Base-by-base conservation (phyloP, 495 filamentous ascomycete genomes). In the Haplographium delicatum region DNA sequence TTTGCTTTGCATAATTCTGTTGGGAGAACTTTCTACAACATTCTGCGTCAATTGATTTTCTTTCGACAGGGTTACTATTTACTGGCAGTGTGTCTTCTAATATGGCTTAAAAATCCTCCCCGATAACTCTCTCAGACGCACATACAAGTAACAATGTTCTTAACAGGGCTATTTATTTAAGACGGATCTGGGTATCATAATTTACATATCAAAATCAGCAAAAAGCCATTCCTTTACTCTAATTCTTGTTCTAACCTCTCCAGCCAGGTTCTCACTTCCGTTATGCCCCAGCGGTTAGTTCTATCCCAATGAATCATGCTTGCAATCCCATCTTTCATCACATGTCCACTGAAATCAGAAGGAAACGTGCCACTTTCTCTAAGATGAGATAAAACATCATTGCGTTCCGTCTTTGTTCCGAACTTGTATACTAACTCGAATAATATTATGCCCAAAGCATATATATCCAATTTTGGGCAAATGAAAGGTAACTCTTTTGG, bases 381-480 rank as follows among this genome's bases (percentile, higher is more conserved):
- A 3, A 55, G 23, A 25, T 37, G 22, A 2, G 7, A 10, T 5
- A 55, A 30, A 11, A 47, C 44, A 2, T 18, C 33, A 5, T 31
- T 30, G 11, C 55, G 55, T 28, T 58, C 55, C 3, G 44, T 49
- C 18, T 59, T 39, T 1, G 69, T 69, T 3, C 33, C 43, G 43
- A 67, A 70, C 20, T 31, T 40, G 23, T 43, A 59, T 24, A 70
- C 25, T 20, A 72, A 52, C 59, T 72, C 69, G 34, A 72, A 65
- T 3, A 54, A 54, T 13, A 72, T 60, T 15, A 71, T 55, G 10
- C 69, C 69, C 9, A 73, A 44, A 10, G 66, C 60, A 44, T 59
- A 74, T 0, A 72, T 59, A 52, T 74, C 72, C 30, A 69, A 52
- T 43, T 68, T 64, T 11, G 53, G 41, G 26, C 60, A 60, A 19